Evolutionary conservation across 2,329 filamentous ascomycete genomes (phyloP), one percentile per base, ranked within the genome.

Genomic region (Fulvia fulva): DNA sequence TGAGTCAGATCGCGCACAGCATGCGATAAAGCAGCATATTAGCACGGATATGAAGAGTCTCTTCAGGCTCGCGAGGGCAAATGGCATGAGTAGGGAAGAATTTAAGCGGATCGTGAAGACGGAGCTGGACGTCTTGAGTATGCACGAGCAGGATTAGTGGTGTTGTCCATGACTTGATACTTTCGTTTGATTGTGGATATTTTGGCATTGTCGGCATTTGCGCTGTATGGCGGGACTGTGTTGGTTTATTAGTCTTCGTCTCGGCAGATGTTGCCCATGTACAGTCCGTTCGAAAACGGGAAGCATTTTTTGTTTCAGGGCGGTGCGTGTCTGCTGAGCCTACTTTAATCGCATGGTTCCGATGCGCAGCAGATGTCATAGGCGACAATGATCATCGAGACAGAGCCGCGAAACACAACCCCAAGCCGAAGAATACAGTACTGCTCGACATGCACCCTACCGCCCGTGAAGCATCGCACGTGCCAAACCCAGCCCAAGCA

Each of bases 1-100:
- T 11, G 60, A 54, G 9, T 61, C 62, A 65, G 83, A 85, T 59
- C 83, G 86, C 66, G 84, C 80, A 56, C 88, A 91, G 73, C 83
- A 88, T 56, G 88, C 86, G 14, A 84, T 94, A 55, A 89, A 88
- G 73, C 87, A 91, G 74, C 89, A 93, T 73, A 85, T 94, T 46
- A 87, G 86, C 34, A 86, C 87, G 8, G 89, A 86, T 68, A 83
- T 94, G 56, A 88, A 90, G 77, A 91, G 87, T 72, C 74, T 94
- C 63, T 93, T 85, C 72, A 76, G 88, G 63, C 75, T 94, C 61
- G 86, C 89, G 23, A 83, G 82, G 44, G 81, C 86, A 1, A 85
- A 85, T 22, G 89, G 89, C 0, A 91, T 94, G 65, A 84, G 88
- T 52, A 78, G 86, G 46, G 83, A 84, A 32, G 89, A 93, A 70